Percentiles rank a stretch among this genome's conserved stretches.
Conservation (phyloP, 768 basidiomycete species). For the Tylopilus balloui region DNA sequence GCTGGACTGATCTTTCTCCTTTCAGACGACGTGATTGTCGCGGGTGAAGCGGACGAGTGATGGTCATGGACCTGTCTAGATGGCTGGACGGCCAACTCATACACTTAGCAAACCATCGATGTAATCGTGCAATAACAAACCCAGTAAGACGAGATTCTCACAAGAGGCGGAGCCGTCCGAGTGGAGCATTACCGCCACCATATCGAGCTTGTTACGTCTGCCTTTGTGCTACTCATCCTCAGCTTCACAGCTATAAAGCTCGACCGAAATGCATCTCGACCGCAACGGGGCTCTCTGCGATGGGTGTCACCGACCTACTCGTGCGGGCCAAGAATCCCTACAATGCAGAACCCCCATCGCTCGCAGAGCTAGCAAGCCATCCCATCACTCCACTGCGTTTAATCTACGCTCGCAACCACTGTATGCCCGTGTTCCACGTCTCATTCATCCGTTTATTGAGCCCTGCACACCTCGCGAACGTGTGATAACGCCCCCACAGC, state of each 20-base stretch:
- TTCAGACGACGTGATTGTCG: conserved; percentile 72
- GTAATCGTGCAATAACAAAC: conserved; percentile 22
- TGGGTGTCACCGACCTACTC: conserved; percentile 20
- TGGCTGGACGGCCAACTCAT: not conserved
- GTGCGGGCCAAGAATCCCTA: conserved; percentile 43
- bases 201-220: no score
- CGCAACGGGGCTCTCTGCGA: not conserved
- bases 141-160: not conserved
- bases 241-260: conserved; percentile 7
- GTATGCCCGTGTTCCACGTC: conserved; percentile 33
- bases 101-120: conserved; percentile 19
- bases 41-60: conserved; percentile 69
- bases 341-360: conserved; percentile 65
- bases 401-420: conserved; percentile 72
- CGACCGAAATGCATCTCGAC: not conserved
- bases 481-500: conserved; percentile 10
- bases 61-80: conserved; percentile 16
- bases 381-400: conserved; percentile 56
- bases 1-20: conserved; percentile 4
- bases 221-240: no score
- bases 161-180: no score
- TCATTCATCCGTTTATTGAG: not conserved
- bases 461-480: not conserved
- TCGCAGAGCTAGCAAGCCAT: conserved; percentile 46
- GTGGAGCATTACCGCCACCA: no score